These are phyloP conservation scores for Phellopilus nigrolimitatus DNA, from an alignment of 1,284 basidiomycete species.

Conservation along the genomic window DNA sequence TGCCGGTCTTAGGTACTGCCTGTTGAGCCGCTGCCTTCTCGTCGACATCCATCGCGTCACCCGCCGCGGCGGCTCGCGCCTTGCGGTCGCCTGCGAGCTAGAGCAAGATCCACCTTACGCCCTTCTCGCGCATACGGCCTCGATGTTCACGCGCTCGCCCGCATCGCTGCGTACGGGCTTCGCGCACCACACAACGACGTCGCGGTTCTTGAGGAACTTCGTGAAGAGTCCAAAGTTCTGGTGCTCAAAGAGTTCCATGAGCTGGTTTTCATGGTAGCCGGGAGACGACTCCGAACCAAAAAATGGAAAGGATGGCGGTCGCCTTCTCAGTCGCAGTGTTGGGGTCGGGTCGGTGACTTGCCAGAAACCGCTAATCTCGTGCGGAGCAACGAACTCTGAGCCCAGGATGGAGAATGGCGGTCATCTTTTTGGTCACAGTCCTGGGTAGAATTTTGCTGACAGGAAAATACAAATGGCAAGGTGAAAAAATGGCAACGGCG, in stretches of 20 bases:
- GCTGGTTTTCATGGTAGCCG: constrained; percentile 93
- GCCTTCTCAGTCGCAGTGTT: constrained; percentile 94
- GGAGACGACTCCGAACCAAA: constrained; percentile 86
- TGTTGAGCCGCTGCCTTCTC: constrained; percentile 39
- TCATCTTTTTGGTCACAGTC: no score
- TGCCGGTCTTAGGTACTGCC: constrained; percentile 79
- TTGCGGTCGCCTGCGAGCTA: constrained; percentile 79
- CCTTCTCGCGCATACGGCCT: constrained; percentile 99
- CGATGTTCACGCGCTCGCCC: constrained; percentile 88
- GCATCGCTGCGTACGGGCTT: constrained; percentile 89
- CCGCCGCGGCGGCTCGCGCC: constrained; percentile 42
- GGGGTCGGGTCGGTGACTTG: constrained; percentile 90
- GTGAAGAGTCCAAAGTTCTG: constrained; percentile 89
- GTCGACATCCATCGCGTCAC: constrained; percentile 79
- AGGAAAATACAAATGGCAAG: no score
- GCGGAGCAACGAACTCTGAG: constrained; percentile 86
- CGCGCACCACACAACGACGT: constrained; percentile 97
- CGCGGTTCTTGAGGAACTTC: constrained; percentile 91
- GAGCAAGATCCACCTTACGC: constrained; percentile 92
- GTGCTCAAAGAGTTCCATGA: constrained; percentile 98
- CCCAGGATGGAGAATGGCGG: no score
- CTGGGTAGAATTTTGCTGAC: no score
- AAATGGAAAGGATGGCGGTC: constrained; percentile 77
- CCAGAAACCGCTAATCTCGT: constrained; percentile 94
- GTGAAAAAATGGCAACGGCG: no score